Evolutionary conservation across 2,329 filamentous ascomycete genomes (phyloP).

Genomic region (Emmonsia crescens): DNA sequence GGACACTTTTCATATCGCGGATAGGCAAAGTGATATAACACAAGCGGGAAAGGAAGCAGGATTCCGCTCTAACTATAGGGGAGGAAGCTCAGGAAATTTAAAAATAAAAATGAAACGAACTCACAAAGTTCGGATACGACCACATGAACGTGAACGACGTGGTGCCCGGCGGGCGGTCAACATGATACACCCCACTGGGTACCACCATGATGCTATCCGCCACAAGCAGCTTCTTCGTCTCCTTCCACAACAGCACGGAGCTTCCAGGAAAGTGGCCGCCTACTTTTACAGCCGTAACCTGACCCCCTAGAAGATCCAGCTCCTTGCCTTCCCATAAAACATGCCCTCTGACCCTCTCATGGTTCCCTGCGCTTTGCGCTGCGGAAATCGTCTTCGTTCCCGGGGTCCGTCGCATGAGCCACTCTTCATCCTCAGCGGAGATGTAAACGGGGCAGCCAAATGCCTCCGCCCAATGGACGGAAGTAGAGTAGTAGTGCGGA

Average conservation of each 20-base stretch:
- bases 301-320: slow-evolving; percentile 25
- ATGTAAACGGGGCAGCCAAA: slow-evolving; percentile 64
- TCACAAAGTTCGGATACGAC: slow-evolving; percentile 55
- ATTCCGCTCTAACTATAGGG: background rate
- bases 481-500: slow-evolving; percentile 72
- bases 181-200: slow-evolving; percentile 33
- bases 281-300: slow-evolving; percentile 43
- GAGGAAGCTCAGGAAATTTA: slow-evolving; percentile 10
- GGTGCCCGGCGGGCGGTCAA: slow-evolving; percentile 32
- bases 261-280: slow-evolving; percentile 75
- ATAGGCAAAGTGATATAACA: background rate
- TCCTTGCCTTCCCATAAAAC: slow-evolving; percentile 25
- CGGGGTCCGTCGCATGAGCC: slow-evolving; percentile 44
- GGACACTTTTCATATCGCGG: background rate
- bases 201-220: slow-evolving; percentile 69
- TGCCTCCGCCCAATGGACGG: slow-evolving; percentile 58
- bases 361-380: slow-evolving; percentile 9
- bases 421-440: slow-evolving; percentile 52
- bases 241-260: slow-evolving; percentile 52
- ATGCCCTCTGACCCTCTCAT: slow-evolving; percentile 12
- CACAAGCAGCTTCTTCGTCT: slow-evolving; percentile 54
- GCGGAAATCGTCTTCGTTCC: slow-evolving; percentile 22
- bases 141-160: slow-evolving; percentile 60
- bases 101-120: slow-evolving; percentile 12
- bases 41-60: background rate